Evolutionary conservation across 176 grass and related monocot species (phyloP).

Genomic region (Raddia distichophylla): DNA sequence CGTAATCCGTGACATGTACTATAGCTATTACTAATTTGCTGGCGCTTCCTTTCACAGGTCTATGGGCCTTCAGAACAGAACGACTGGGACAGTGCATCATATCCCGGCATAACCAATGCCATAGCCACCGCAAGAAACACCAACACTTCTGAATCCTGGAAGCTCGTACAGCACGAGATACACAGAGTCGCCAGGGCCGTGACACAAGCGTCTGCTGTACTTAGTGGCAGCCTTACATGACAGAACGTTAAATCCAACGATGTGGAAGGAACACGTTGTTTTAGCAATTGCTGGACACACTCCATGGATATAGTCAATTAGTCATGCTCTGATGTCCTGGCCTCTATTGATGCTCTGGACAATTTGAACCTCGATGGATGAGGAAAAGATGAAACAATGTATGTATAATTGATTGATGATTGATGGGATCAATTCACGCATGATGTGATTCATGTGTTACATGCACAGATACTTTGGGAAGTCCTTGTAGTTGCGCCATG

Average conservation of each 20-base stretch:
- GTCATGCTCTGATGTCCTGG: not conserved
- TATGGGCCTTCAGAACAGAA: slow-evolving; percentile 69
- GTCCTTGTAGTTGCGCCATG: too few species aligned
- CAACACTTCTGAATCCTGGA: slow-evolving; percentile 63
- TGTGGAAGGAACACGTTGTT: not conserved
- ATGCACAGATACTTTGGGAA: not conserved
- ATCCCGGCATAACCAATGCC: slow-evolving; percentile 62
- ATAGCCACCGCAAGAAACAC: slow-evolving; percentile 60
- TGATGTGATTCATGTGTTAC: not conserved
- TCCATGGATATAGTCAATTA: not conserved
- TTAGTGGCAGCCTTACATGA: slow-evolving; percentile 75
- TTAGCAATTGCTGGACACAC: not conserved
- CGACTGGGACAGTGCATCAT: slow-evolving; percentile 69
- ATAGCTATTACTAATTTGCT: not conserved
- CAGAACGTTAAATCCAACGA: not conserved
- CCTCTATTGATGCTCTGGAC: not conserved
- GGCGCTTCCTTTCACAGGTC: slow-evolving; percentile 34
- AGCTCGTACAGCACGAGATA: slow-evolving; percentile 78
- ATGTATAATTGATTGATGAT: not conserved
- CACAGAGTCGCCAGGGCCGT: slow-evolving; percentile 75
- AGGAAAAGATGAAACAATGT: not conserved
- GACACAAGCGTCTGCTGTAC: slow-evolving; percentile 62
- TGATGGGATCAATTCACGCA: not conserved
- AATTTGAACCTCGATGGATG: not conserved
- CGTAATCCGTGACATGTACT: not conserved